phyloP scores from a whole-genome alignment of 768 basidiomycete genomes.

The Lactarius indigo region DNA sequence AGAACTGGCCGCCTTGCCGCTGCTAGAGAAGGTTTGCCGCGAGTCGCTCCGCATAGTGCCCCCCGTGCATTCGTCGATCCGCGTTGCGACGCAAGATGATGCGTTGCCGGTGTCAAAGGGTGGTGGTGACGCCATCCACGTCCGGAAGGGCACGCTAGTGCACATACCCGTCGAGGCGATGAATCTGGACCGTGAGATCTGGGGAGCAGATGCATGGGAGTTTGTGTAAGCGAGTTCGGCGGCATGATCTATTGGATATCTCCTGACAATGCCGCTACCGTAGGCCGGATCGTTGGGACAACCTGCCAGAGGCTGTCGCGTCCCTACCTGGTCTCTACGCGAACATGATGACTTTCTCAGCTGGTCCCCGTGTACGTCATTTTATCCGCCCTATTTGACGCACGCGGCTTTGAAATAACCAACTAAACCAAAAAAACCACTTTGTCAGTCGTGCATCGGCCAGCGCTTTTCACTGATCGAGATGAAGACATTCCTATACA shows the following conservation, averaged over 20 bases:
- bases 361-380: slow-evolving; percentile 68
- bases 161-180: slow-evolving; percentile 79
- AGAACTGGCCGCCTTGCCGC: slow-evolving; percentile 57
- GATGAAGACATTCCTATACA: slow-evolving; percentile 72
- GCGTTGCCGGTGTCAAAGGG: slow-evolving; percentile 65
- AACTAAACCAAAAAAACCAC: background rate
- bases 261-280: background rate
- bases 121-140: slow-evolving; percentile 44
- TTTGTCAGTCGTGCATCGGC: slow-evolving; percentile 73
- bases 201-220: slow-evolving; percentile 79
- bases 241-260: background rate
- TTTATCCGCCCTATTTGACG: background rate
- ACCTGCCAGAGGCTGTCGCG: slow-evolving; percentile 64
- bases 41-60: slow-evolving; percentile 78
- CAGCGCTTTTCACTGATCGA: slow-evolving; percentile 81
- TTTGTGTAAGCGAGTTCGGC: slow-evolving; percentile 52
- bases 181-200: slow-evolving; percentile 71
- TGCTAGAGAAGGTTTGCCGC: slow-evolving; percentile 69
- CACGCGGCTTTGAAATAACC: background rate
- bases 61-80: slow-evolving; percentile 76
- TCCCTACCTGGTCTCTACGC: slow-evolving; percentile 68
- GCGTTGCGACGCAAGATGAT: slow-evolving; percentile 76
- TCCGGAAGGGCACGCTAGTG: slow-evolving; percentile 69
- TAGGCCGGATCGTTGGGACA: slow-evolving; percentile 81
- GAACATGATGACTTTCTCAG: slow-evolving; percentile 72